phyloP scores from a whole-genome alignment of 2,329 filamentous ascomycete species.

The Fusarium sororula region DNA sequence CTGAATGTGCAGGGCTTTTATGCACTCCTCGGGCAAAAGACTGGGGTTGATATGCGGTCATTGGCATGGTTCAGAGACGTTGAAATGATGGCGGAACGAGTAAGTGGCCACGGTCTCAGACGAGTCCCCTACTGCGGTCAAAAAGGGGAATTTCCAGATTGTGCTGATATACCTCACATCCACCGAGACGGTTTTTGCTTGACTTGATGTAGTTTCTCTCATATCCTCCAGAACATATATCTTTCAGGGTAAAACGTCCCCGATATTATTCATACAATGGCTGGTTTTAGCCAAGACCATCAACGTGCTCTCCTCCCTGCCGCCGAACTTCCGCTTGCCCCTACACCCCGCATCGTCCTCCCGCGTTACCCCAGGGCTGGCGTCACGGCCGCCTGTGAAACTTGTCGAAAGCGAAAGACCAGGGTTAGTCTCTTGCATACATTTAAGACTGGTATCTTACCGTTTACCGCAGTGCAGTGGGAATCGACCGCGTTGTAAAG shows the following conservation, averaged over 20 bases:
- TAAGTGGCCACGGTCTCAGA: background rate
- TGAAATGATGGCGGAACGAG: background rate
- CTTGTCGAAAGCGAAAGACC: slow-evolving; percentile 1
- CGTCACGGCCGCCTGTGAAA: slow-evolving; percentile 4
- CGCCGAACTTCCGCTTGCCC: background rate
- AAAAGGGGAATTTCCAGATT: background rate
- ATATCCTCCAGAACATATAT: rapidly evolving
- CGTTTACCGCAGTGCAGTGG: background rate
- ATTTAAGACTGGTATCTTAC: background rate
- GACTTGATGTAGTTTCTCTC: background rate
- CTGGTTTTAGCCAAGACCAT: background rate
- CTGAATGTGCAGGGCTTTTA: background rate
- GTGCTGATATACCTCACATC: background rate
- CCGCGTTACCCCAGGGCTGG: background rate
- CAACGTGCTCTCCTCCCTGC: slow-evolving; percentile 8
- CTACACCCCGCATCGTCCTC: background rate
- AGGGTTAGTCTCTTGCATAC: background rate
- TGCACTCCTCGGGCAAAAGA: no score
- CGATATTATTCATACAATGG: background rate
- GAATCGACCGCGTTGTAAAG: background rate
- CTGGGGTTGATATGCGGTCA: background rate
- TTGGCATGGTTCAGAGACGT: background rate
- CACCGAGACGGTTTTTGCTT: rapidly evolving
- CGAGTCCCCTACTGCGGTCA: rapidly evolving
- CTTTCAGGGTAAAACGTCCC: background rate